A percentile compares a stretch with the other conserved stretches of the same genome.
phyloP scores from a whole-genome alignment of 169 alveolate genomes.

The Plasmodium billcollinsi region DNA sequence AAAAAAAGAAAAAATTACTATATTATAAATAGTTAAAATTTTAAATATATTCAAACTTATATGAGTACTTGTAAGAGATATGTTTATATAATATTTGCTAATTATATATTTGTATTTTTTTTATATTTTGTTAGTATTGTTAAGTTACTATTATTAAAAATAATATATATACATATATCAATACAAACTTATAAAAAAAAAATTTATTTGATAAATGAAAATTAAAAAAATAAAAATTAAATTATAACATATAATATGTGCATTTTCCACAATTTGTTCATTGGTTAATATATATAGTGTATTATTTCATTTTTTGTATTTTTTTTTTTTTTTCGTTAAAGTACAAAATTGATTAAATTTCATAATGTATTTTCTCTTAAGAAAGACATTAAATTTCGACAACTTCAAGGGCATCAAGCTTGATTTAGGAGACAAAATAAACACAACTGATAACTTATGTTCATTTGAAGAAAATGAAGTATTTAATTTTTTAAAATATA shows the following conservation, averaged over 20 bases:
- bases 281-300: neutral
- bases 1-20: too few relatives aligned
- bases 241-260: neutral
- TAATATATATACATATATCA: too few relatives aligned
- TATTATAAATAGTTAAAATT: too few relatives aligned
- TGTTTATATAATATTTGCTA: too few relatives aligned
- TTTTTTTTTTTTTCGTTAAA: slow-evolving; percentile 4
- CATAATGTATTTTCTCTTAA: slow-evolving; percentile 59
- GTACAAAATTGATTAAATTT: slow-evolving; percentile 20
- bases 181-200: too few relatives aligned
- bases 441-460: slow-evolving; percentile 27
- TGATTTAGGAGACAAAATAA: slow-evolving; percentile 59
- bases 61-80: too few relatives aligned
- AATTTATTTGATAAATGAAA: too few relatives aligned
- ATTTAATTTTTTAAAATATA: slow-evolving; percentile 65
- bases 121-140: too few relatives aligned
- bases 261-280: slow-evolving; percentile 27
- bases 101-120: too few relatives aligned
- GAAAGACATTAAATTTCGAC: slow-evolving; percentile 68
- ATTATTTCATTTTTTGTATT: slow-evolving; percentile 5
- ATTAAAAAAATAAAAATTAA: too few relatives aligned
- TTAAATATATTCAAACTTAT: too few relatives aligned
- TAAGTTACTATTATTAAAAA: too few relatives aligned
- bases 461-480: slow-evolving; percentile 72
- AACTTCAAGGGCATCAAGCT: slow-evolving; percentile 62